These are phyloP conservation scores for Gnetum montanum DNA, from an alignment of 75 land plant genomes.

Conservation along the genomic window DNA sequence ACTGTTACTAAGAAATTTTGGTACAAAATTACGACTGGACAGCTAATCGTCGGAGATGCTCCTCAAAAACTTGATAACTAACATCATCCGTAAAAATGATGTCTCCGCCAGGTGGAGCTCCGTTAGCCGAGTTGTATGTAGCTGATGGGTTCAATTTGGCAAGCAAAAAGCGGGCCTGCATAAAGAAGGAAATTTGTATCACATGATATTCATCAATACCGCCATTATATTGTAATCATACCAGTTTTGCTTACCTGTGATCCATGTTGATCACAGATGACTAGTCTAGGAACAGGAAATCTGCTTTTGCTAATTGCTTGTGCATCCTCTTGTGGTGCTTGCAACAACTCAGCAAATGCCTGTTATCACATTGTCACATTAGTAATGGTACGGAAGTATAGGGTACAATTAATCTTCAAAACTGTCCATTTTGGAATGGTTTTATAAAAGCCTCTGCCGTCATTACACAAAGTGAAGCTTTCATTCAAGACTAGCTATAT, in stretches of 20 bases:
- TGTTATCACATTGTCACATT: too few species aligned
- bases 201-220: too few species aligned
- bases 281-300: conserved; percentile 84
- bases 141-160: conserved; percentile 87
- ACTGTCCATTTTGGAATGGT: too few species aligned
- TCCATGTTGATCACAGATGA: conserved; percentile 80
- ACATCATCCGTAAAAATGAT: conserved; percentile 85
- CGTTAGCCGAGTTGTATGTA: conserved; percentile 64
- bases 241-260: conserved; percentile 39
- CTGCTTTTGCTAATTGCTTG: conserved; percentile 53
- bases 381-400: too few species aligned
- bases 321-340: conserved; percentile 79
- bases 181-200: background rate
- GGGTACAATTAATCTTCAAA: too few species aligned
- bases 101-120: conserved; percentile 66
- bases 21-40: conserved; percentile 27
- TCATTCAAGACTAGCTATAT: too few species aligned
- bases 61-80: conserved; percentile 80
- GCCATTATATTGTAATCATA: too few species aligned
- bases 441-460: too few species aligned
- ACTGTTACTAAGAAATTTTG: background rate
- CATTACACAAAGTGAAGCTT: too few species aligned
- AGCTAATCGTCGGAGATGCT: conserved; percentile 75
- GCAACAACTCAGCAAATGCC: conserved; percentile 63
- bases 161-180: conserved; percentile 61